Evolutionary conservation across 257 asterid species (phyloP).

Genomic region (Solanum pimpinellifolium): DNA sequence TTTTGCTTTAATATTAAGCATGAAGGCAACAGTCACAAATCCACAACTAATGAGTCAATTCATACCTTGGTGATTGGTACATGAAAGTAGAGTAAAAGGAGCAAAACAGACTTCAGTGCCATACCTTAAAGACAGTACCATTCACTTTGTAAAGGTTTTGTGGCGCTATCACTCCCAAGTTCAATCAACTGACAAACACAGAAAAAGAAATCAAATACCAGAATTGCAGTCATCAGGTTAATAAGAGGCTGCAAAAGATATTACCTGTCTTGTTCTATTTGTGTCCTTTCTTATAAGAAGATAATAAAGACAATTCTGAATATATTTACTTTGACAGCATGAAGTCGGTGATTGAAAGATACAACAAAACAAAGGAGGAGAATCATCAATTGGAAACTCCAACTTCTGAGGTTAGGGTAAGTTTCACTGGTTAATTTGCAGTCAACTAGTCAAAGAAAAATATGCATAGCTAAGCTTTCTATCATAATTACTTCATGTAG

Average conservation of each 20-base stretch:
- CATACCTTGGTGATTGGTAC: neutral
- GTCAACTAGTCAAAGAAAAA: neutral
- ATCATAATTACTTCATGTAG: neutral
- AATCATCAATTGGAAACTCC: conserved; percentile 43
- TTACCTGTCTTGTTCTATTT: neutral
- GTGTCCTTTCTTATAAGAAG: neutral
- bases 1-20: neutral
- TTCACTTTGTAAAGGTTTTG: neutral
- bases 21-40: neutral
- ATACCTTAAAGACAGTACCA: neutral
- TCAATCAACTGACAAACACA: neutral
- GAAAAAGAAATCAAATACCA: neutral
- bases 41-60: neutral
- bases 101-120: neutral
- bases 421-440: neutral
- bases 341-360: conserved; percentile 58
- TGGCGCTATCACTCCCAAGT: neutral
- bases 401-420: conserved; percentile 67
- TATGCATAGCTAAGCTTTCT: neutral
- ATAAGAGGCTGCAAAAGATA: neutral
- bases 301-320: neutral
- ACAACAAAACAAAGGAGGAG: conserved; percentile 45
- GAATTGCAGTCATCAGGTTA: neutral
- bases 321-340: conserved; percentile 28
- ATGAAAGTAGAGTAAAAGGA: neutral